Percentiles rank a stretch among this genome's conserved stretches.
phyloP scores from a whole-genome alignment of 2,329 filamentous ascomycete genomes.

The Penicillium sp. region DNA sequence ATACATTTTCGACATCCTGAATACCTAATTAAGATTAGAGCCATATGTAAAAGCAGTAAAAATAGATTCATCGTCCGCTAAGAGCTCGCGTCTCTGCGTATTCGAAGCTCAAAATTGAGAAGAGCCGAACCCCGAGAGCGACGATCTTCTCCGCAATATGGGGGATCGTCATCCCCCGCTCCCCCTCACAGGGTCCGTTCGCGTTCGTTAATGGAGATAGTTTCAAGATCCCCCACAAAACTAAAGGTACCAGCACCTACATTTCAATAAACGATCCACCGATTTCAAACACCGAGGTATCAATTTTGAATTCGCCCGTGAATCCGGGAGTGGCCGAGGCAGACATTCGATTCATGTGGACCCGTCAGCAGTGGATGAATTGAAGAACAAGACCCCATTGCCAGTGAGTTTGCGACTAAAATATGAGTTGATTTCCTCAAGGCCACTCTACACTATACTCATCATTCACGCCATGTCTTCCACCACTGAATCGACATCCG shows the following conservation, averaged over 20 bases:
- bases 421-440: neutral
- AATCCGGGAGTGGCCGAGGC: neutral
- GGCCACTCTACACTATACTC: neutral
- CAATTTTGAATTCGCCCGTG: neutral
- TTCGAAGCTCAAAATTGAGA: neutral
- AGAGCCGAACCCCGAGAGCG: neutral
- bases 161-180: slow-evolving; percentile 4
- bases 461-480: slow-evolving; percentile 11
- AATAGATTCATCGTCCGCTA: neutral
- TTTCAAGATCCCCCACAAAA: neutral
- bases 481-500: slow-evolving; percentile 40
- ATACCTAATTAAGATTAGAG: neutral
- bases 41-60: neutral
- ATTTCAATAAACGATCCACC: neutral
- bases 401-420: neutral
- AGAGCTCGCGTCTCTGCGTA: neutral
- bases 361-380: neutral
- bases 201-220: neutral
- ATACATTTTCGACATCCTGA: too few relatives aligned
- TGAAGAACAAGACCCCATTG: neutral
- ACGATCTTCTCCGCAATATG: slow-evolving; percentile 6
- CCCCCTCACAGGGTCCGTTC: neutral
- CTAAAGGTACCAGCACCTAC: neutral
- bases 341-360: slow-evolving; percentile 1
- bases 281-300: slow-evolving; percentile 4